Evolutionary conservation across 2,329 filamentous ascomycete species (phyloP).

Genomic region (Plenodomus biglobosus): DNA sequence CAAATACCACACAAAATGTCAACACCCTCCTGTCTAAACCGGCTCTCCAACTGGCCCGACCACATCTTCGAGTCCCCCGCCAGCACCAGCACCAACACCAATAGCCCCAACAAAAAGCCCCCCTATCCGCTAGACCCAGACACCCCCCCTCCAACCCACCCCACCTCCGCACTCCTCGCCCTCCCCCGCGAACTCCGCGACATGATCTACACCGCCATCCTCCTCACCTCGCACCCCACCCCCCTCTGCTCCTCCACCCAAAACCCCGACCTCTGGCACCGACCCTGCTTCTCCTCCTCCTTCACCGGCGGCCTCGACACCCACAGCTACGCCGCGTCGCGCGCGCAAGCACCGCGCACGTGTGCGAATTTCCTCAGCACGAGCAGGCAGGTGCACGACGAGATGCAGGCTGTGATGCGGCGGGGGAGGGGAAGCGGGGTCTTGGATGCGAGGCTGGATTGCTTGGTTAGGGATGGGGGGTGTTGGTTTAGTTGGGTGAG

Average conservation of each 20-base stretch:
- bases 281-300: no score
- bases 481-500: no score
- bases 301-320: constrained; percentile 22
- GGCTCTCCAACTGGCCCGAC: no score
- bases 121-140: no score
- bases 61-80: no score
- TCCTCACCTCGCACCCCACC: constrained; percentile 25
- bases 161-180: constrained; percentile 16
- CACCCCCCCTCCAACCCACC: no score
- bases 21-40: no score
- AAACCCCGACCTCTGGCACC: constrained; percentile 18
- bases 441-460: constrained; percentile 31
- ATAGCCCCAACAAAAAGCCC: no score
- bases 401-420: constrained; percentile 29
- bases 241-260: constrained; percentile 23
- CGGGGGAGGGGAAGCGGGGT: constrained; percentile 18
- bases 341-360: constrained; percentile 25
- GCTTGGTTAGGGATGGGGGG: constrained; percentile 29
- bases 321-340: constrained; percentile 30
- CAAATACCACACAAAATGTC: no score
- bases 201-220: constrained; percentile 34
- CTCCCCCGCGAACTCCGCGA: constrained; percentile 40
- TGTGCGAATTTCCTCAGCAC: constrained; percentile 34
- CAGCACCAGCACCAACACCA: no score
- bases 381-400: constrained; percentile 33